Conservation (phyloP, 2,329 filamentous ascomycete species). For the Arthroderma sp. region DNA sequence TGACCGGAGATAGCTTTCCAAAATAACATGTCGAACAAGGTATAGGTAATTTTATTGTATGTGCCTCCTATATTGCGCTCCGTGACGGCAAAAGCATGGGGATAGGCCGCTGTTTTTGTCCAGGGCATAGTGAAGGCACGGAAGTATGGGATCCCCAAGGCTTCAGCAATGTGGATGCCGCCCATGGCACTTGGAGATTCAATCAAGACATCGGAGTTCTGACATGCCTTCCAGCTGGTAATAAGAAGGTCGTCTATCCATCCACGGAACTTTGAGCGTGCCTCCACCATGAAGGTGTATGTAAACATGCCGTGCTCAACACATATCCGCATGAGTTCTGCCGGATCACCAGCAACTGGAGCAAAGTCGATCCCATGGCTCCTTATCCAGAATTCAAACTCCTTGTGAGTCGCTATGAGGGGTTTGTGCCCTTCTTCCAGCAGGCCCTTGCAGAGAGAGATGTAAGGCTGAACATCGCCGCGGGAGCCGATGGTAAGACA, state of each 20-base stretch:
- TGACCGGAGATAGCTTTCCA: conserved; percentile 89
- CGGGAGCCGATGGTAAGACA: conserved; percentile 93
- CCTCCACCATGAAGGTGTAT: conserved; percentile 75
- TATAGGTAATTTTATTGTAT: conserved; percentile 91
- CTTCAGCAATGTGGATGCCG: conserved; percentile 93
- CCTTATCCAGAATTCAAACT: conserved; percentile 81
- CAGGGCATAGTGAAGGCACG: conserved; percentile 98
- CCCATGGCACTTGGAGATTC: conserved; percentile 96
- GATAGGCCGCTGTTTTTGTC: conserved; percentile 90
- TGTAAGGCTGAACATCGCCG: conserved; percentile 95
- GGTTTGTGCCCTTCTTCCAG: conserved; percentile 75
- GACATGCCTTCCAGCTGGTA: conserved; percentile 71
- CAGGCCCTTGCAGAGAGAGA: conserved; percentile 84
- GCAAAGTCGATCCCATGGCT: conserved; percentile 90
- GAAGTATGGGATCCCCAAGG: conserved; percentile 86
- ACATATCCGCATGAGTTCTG: conserved; percentile 87
- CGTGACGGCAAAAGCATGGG: conserved; percentile 88
- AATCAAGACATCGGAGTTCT: conserved; percentile 79
- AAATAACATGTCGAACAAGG: conserved; percentile 93
- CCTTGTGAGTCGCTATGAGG: conserved; percentile 79
- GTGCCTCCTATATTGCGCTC: conserved; percentile 88
- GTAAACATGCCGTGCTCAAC: conserved; percentile 98
- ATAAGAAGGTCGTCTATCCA: conserved; percentile 84
- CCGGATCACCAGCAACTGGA: conserved; percentile 78
- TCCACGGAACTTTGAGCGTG: conserved; percentile 74